Percentiles rank a stretch among this genome's conserved stretches.
Conservation (phyloP, 805 yeast species). For the Candida pseudofarinosa region DNA sequence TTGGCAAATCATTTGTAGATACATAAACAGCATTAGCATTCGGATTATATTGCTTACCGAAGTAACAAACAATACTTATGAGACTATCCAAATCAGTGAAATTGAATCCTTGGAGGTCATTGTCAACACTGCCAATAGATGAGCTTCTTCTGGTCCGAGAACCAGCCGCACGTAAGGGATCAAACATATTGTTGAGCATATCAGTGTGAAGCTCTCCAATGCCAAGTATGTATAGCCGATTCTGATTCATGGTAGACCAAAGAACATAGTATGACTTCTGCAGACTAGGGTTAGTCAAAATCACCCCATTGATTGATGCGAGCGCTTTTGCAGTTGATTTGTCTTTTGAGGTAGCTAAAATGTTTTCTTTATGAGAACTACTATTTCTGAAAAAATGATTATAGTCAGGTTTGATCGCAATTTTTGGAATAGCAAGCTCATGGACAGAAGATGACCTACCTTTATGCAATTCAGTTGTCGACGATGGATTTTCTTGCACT, state of each 20-base stretch:
- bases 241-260: constrained; percentile 23
- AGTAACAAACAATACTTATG: constrained; percentile 24
- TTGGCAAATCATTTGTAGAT: constrained; percentile 30
- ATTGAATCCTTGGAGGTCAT: constrained; percentile 38
- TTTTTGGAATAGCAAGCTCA: constrained; percentile 22
- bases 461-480: background rate
- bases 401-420: constrained; percentile 29
- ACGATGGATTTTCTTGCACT: constrained; percentile 9
- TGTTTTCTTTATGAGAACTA: background rate
- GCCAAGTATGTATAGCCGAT: constrained; percentile 20
- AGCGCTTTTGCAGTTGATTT: background rate
- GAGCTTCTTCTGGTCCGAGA: constrained; percentile 23
- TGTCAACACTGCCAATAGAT: constrained; percentile 30
- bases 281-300: constrained; percentile 35
- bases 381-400: background rate
- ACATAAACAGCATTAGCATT: constrained; percentile 15
- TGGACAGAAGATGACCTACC: constrained; percentile 25
- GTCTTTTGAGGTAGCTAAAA: background rate
- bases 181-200: constrained; percentile 14
- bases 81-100: constrained; percentile 38
- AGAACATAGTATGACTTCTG: constrained; percentile 31
- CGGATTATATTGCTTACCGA: constrained; percentile 18
- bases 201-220: constrained; percentile 35
- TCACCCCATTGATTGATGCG: constrained; percentile 28
- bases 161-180: constrained; percentile 12